Percentiles rank a stretch among this genome's conserved stretches.
Evolutionary conservation across 805 yeast genomes (phyloP).

Genomic region (Maudiozyma saulgeensis): DNA sequence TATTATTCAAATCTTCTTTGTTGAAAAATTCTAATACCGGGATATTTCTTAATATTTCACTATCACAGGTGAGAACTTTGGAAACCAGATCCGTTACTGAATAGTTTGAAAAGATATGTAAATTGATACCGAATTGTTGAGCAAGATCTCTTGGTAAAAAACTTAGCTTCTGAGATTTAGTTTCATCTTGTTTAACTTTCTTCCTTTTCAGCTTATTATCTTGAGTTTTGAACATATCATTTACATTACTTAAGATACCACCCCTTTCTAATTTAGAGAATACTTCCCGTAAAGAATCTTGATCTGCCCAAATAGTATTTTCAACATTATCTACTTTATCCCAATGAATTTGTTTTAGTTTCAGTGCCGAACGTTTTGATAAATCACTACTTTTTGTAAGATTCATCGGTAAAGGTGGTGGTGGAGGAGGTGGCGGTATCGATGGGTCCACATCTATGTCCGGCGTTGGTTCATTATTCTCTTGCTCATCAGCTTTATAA

Average conservation of each 20-base stretch:
- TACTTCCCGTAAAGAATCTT: constrained; percentile 31
- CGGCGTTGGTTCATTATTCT: not conserved
- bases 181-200: constrained; percentile 24
- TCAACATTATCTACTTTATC: constrained; percentile 54
- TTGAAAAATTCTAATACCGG: constrained; percentile 62
- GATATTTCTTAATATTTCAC: constrained; percentile 39
- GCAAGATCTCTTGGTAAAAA: constrained; percentile 63
- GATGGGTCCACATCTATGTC: too few species aligned
- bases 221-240: constrained; percentile 43
- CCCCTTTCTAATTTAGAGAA: constrained; percentile 41
- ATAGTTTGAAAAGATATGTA: constrained; percentile 49
- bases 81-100: constrained; percentile 45
- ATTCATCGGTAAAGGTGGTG: constrained; percentile 4
- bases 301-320: constrained; percentile 55
- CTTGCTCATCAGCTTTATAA: not conserved
- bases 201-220: constrained; percentile 30
- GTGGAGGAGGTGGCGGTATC: constrained; percentile 15
- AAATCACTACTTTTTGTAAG: not conserved
- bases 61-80: constrained; percentile 53
- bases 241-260: constrained; percentile 62
- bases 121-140: constrained; percentile 72
- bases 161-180: constrained; percentile 30
- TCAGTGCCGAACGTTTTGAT: constrained; percentile 33
- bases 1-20: constrained; percentile 52
- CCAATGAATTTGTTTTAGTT: constrained; percentile 76